Conservation (phyloP, 768 basidiomycete genomes). For the Tremella fuciformis region DNA sequence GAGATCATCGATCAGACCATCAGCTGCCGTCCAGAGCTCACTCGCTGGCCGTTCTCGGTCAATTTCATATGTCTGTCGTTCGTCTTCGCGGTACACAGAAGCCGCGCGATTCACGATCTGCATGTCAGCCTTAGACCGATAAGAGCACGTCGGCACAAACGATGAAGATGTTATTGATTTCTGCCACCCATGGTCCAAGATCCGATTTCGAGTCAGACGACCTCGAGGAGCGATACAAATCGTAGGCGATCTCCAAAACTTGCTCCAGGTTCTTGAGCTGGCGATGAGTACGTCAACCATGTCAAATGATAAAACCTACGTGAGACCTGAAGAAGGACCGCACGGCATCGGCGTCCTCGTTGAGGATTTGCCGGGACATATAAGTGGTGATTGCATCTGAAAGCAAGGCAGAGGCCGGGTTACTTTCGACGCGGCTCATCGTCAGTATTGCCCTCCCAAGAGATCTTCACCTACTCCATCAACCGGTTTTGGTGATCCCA, state of each 20-base stretch:
- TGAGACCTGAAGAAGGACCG: conserved; percentile 77
- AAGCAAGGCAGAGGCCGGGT: conserved; percentile 59
- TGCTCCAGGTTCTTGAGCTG: conserved; percentile 64
- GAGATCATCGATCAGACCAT: conserved; percentile 65
- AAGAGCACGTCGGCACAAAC: conserved; percentile 55
- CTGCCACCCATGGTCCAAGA: conserved; percentile 56
- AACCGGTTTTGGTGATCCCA: conserved; percentile 59
- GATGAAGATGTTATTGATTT: conserved; percentile 68
- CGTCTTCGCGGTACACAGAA: conserved; percentile 69
- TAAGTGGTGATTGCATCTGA: conserved; percentile 65
- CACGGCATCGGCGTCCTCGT: conserved; percentile 66
- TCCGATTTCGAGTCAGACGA: neutral
- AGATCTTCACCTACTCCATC: conserved; percentile 41
- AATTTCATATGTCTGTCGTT: conserved; percentile 73
- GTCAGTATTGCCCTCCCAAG: conserved; percentile 23
- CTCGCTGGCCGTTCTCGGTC: conserved; percentile 60
- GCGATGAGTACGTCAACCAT: neutral
- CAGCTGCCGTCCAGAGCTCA: conserved; percentile 77
- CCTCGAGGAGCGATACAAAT: neutral
- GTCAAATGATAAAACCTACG: conserved; percentile 30
- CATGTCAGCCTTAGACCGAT: neutral
- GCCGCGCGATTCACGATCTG: conserved; percentile 73
- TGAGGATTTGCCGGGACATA: conserved; percentile 60
- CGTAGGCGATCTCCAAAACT: conserved; percentile 57
- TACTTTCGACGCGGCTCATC: conserved; percentile 29